Conservation (phyloP, 768 basidiomycete genomes). For the Psilocybe subaeruginosa region DNA sequence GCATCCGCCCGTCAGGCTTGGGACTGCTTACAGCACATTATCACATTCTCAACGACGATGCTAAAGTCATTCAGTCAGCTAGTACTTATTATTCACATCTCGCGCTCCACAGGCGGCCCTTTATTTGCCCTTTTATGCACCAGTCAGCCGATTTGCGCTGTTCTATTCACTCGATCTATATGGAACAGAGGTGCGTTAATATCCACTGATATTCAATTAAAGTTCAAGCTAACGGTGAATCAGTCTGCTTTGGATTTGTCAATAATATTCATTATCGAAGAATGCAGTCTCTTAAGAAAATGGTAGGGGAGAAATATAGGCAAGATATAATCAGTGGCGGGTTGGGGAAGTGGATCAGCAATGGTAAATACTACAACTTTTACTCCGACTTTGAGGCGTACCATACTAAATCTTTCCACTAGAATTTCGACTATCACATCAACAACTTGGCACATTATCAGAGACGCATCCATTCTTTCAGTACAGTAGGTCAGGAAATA, state of each 20-base stretch:
- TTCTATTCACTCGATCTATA: slow-evolving; percentile 20
- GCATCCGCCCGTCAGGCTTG: slow-evolving; percentile 26
- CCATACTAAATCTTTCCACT: not conserved
- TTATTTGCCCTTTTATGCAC: slow-evolving; percentile 38
- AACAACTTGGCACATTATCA: slow-evolving; percentile 23
- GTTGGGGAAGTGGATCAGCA: slow-evolving; percentile 32
- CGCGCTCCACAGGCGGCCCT: slow-evolving; percentile 33
- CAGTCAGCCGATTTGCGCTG: slow-evolving; percentile 29
- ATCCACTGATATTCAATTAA: not conserved
- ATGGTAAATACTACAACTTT: slow-evolving; percentile 21
- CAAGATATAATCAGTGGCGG: slow-evolving; percentile 43
- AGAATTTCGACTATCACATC: slow-evolving; percentile 33
- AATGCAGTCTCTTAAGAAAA: slow-evolving; percentile 30
- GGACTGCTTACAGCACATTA: slow-evolving; percentile 26
- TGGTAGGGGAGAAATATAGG: slow-evolving; percentile 30
- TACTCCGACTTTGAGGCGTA: too few species aligned
- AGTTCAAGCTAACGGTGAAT: too few species aligned
- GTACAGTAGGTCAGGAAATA: slow-evolving; percentile 3
- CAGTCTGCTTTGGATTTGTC: slow-evolving; percentile 32
- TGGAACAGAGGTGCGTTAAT: slow-evolving; percentile 31
- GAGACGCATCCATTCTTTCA: slow-evolving; percentile 25
- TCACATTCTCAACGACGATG: slow-evolving; percentile 22
- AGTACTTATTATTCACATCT: slow-evolving; percentile 31
- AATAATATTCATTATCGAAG: slow-evolving; percentile 32
- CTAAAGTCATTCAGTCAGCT: slow-evolving; percentile 31